Base-by-base conservation (phyloP, 2,329 filamentous ascomycete species). In the Hypomyces rosellus region DNA sequence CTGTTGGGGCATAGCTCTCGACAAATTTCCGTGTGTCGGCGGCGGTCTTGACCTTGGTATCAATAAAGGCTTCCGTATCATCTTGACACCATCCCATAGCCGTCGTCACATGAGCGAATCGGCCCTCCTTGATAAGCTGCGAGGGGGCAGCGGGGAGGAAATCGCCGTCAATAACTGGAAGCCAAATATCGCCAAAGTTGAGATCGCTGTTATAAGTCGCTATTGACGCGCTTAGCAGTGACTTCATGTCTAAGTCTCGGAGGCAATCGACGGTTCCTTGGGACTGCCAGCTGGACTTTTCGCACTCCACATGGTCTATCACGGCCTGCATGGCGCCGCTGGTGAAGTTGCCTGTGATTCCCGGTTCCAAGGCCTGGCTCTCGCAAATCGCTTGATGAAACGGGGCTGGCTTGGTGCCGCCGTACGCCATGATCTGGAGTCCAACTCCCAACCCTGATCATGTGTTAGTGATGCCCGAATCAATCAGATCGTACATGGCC, bases 21-120 rank as follows among this genome's bases (percentile, higher is more conserved):
- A 78, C 60, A 53, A 73, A 75, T 3, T 61, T 56, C 20, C 55
- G 55, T 1, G 70, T 73, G 48, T 77, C 67, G 3, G 65, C 52
- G 0, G 64, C 53, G 0, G 68, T 75, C 8, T 61, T 54, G 53
- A 76, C 74, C 39, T 53, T 61, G 4, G 59, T 46, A 54, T 70
- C 62, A 2, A 70, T 74, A 59, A 72, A 75, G 30, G 69, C 60
- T 7, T 70, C 70, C 5, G 73, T 50, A 57, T 78, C 74, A 49
- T 72, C 63, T 30, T 76, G 60, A 37, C 62, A 66, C 73, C 73
- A 77, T 13, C 85, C 84, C 38, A 76, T 69, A 18, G 88, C 73
- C 45, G 85, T 76, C 2, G 81, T 81, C 0, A 87, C 78, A 43
- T 43, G 74, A 52, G 85, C 77, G 56, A 86, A 86, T 13, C 74